Base-by-base conservation (phyloP, 371 early-diverging fungal species). In the Mucor ambiguus region DNA sequence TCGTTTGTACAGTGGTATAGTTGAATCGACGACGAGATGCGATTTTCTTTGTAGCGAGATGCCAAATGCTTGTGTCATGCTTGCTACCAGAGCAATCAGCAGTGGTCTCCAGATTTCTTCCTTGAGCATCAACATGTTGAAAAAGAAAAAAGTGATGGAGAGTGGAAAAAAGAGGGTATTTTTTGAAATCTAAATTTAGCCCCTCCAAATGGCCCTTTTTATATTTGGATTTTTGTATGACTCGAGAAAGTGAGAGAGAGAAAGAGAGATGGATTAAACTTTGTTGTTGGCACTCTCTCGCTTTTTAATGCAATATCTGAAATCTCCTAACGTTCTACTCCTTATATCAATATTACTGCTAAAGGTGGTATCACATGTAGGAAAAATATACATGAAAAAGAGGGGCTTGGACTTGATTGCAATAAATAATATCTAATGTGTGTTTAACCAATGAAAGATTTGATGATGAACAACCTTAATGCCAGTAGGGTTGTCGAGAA, bases 21-120 rank as follows among this genome's bases (percentile, higher is more conserved):
- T 70, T 18, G 73, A 46, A 43, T 61, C 65, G 12, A 66, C 70
- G 46, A 78, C 71, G 26, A 87, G 78, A 81, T 89, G 87, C 20
- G 87, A 85, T 54, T 87, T 86, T 57, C 90, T 77, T 66, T 92
- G 92, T 44, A 92, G 69, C 2, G 92, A 89, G 62, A 92, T 80
- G 9, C 91, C 92, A 9, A 91, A 81, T 7, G 92, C 92, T 65
- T 92, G 92, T 22, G 80, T 79, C 75, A 79, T 73, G 60, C 80
- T 82, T 43, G 82, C 82, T 65, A 79, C 62, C 54, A 82, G 60
- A 14, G 82, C 76, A 63, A 82, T 67, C 2, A 67, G 11, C 8
- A 82, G 61, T 2, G 82, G 76, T 8, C 74, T 66, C 71, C 74
- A 78, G n/a, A 79, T 64, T 29, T 74, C 71, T 68, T 62, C 37